phyloP scores from a whole-genome alignment of 805 yeast species.

The Spathaspora girioi region DNA sequence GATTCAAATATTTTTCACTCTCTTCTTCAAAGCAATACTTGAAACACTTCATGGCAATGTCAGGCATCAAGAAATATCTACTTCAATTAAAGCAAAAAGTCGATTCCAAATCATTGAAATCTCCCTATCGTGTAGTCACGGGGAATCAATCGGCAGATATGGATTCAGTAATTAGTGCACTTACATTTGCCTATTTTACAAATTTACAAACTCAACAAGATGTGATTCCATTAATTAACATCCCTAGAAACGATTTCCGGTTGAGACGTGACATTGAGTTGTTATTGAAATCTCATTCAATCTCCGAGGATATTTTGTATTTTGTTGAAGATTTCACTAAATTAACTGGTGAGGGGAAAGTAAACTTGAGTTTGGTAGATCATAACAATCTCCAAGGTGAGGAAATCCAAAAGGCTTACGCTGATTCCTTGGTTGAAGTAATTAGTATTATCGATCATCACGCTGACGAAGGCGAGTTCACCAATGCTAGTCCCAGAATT shows the following conservation, averaged over 20 bases:
- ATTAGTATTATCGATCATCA: conserved; percentile 84
- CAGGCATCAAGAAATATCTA: neutral
- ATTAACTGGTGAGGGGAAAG: conserved; percentile 9
- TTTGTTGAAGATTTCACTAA: conserved; percentile 65
- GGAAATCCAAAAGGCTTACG: conserved; percentile 22
- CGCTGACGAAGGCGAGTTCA: conserved; percentile 56
- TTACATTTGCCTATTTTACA: conserved; percentile 64
- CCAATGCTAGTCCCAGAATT: conserved; percentile 56
- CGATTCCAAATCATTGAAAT: conserved; percentile 9
- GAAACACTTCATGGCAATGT: neutral
- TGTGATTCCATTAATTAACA: conserved; percentile 72
- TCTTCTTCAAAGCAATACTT: neutral
- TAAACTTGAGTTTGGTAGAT: conserved; percentile 68
- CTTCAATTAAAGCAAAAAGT: conserved; percentile 13
- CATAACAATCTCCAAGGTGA: conserved; percentile 68
- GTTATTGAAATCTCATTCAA: conserved; percentile 45
- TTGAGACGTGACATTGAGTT: conserved; percentile 69
- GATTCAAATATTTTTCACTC: neutral
- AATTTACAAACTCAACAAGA: conserved; percentile 25
- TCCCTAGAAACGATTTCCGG: conserved; percentile 59
- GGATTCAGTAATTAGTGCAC: conserved; percentile 80
- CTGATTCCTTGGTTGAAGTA: conserved; percentile 21
- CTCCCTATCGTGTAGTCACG: conserved; percentile 44
- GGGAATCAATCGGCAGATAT: conserved; percentile 89
- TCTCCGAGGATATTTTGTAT: conserved; percentile 48